Evolutionary conservation across 2,329 filamentous ascomycete genomes (phyloP), one percentile per base, ranked within the genome.

Genomic region (Beauveria bassiana): DNA sequence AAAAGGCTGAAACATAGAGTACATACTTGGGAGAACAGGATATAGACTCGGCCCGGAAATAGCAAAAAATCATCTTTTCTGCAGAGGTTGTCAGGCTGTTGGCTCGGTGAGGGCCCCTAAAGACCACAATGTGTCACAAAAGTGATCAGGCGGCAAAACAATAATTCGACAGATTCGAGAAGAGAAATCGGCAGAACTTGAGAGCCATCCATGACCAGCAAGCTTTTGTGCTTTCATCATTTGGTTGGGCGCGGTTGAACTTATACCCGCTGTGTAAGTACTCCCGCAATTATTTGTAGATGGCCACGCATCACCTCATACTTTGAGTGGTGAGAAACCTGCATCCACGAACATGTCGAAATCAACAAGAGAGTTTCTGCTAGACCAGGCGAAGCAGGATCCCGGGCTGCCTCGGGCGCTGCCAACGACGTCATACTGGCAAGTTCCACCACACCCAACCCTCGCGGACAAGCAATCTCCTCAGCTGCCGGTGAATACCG

Each of bases 401-500:
- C 70, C 70, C 0, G 66, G 67, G 1, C 49, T 71, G 3, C 70
- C 70, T 1, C 62, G 63, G 2, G 28, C 63, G 3, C 64, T 66
- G 3, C 69, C 70, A 18, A 70, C 70, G 1, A 45, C 63, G 10
- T 67, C 70, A 0, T 64, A 64, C 1, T 72, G 70, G 69, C 69
- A 71, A 31, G 52, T 66, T 8, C 68, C 69, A 1, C 61, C 61
- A 1, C 68, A 71, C 58, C 64, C 68, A 1, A 61, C 51, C 7
- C 60, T 71, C 1, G 63, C 67, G 5, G 61, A 66, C 0, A 64
- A 64, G 5, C 69, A 70, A 45, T 70, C 70, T 1, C 8, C 55
- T 0, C 14, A 24, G 4, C 67, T 71, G 5, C 67, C 66, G 7
- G 24, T 20, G 1, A 16, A 6, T 2, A 68, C 68, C 1, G 69